Evolutionary conservation across 1,139 yeast genomes (phyloP), one percentile per base, ranked within the genome.

Genomic region (Blastobotrys indianensis): DNA sequence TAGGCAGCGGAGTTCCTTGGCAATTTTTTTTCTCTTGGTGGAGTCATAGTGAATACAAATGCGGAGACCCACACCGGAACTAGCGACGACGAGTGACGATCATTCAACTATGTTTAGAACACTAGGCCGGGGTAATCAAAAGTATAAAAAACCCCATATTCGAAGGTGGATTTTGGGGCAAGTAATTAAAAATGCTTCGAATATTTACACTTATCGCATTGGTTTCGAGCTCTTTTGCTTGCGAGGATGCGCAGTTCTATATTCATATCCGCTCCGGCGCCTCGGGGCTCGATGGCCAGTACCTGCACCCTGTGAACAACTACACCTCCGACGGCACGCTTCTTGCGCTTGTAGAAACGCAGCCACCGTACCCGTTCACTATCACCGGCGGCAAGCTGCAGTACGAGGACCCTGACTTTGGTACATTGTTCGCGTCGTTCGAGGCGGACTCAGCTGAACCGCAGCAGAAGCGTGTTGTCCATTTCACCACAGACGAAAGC

Each of bases 271-370:
- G 41, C 10, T 36, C 40, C 12, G 45, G 28, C 23, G 20, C 31
- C 15, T 37, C 40, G n/a, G 35, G 35, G 9, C 37, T 42, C 8
- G 41, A 37, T 12, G 45, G 45, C 12, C 32, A 37, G 32, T 42
- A 23, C 29, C n/a, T 42, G n/a, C 28, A 33, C 11, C 41, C 39
- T 11, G 28, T 30, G 13, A 25, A 36, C 17, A 35, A 38, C 15
- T 30, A 25, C 25, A 13, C n/a, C 13, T 33, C 31, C 15, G 41
- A 42, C 23, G 29, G 30, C 4, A 25, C 17, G 10, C 37, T 25
- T 25, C 28, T 34, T 8, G 41, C 39, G 2, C 25, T 42, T 7
- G 39, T 42, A 2, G 37, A 37, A 12, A 31, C 38, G 6, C 29
- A 42, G 32, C 39, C 33, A 10, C 41, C 37, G 16, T 28, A 20